Conservation (phyloP, 768 basidiomycete species). For the Punctularia strigosozonata region DNA sequence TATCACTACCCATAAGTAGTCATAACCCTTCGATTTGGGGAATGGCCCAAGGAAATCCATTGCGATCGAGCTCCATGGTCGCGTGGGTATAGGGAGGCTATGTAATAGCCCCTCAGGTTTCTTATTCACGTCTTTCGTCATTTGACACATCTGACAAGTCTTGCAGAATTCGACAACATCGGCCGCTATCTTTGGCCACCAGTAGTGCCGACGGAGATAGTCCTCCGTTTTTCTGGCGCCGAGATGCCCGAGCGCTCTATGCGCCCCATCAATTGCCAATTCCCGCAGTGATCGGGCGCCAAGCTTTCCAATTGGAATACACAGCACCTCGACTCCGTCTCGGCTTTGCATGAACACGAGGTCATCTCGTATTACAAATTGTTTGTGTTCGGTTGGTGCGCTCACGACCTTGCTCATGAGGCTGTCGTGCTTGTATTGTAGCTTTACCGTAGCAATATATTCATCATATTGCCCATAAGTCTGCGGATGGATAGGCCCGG, state of each 20-base stretch:
- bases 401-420: too few species aligned
- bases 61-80: slow-evolving; percentile 22
- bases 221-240: slow-evolving; percentile 12
- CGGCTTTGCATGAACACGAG: slow-evolving; percentile 6
- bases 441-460: too few species aligned
- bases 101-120: slow-evolving; percentile 16
- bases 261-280: slow-evolving; percentile 12
- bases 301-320: slow-evolving; percentile 8
- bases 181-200: slow-evolving; percentile 15
- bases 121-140: slow-evolving; percentile 3
- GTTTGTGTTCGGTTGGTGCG: too few species aligned
- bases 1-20: slow-evolving; percentile 10
- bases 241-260: slow-evolving; percentile 18
- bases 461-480: too few species aligned
- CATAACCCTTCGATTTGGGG: slow-evolving; percentile 13
- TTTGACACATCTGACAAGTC: slow-evolving; percentile 9
- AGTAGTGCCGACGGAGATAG: slow-evolving; percentile 18
- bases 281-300: slow-evolving; percentile 6
- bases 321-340: neutral
- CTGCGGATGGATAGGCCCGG: too few species aligned
- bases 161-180: slow-evolving; percentile 6
- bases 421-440: too few species aligned
- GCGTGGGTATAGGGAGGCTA: slow-evolving; percentile 11
- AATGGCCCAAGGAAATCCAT: slow-evolving; percentile 24
- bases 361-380: neutral